Percentiles rank a stretch among this genome's conserved stretches.
These are phyloP conservation scores for Cronartium quercuum DNA, from an alignment of 1,284 basidiomycete species.

Conservation along the genomic window DNA sequence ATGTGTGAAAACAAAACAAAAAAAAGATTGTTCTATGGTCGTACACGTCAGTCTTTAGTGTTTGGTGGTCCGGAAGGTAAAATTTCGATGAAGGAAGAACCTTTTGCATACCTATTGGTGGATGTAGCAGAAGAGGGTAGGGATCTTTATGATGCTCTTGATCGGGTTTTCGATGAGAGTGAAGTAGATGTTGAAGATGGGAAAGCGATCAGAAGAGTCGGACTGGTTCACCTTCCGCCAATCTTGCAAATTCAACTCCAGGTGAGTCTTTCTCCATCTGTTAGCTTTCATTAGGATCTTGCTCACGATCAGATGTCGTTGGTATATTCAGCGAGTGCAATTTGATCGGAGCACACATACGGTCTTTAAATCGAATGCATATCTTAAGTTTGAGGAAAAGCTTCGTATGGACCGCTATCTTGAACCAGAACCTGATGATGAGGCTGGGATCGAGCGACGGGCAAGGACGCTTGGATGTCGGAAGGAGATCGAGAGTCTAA, in stretches of 20 bases:
- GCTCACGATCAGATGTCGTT: background rate
- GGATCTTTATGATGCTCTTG: conserved; percentile 89
- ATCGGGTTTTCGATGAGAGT: conserved; percentile 81
- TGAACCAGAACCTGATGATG: conserved; percentile 59
- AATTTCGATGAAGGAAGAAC: conserved; percentile 70
- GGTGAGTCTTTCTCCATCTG: conserved; percentile 53
- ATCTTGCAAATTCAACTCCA: conserved; percentile 91
- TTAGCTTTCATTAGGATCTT: background rate
- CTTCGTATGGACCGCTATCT: conserved; percentile 89
- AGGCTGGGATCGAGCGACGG: conserved; percentile 57
- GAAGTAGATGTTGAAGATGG: conserved; percentile 76
- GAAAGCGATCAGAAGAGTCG: conserved; percentile 78
- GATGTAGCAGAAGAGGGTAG: conserved; percentile 77
- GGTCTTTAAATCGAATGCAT: conserved; percentile 91
- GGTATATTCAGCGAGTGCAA: conserved; percentile 65
- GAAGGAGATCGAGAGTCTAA: conserved; percentile 55
- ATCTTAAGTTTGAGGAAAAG: conserved; percentile 79
- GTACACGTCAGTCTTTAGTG: conserved; percentile 68
- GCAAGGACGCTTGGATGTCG: conserved; percentile 64
- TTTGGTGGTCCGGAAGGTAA: conserved; percentile 51
- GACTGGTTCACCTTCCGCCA: conserved; percentile 77
- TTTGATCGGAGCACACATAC: conserved; percentile 83
- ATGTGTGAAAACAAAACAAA: too few relatives aligned
- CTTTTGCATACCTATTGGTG: conserved; percentile 88
- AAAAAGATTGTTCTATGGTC: conserved; percentile 76